Percentiles rank a stretch among this genome's conserved stretches.
phyloP scores from a whole-genome alignment of 345 rosid genomes.

The Eucalyptus marginata region DNA sequence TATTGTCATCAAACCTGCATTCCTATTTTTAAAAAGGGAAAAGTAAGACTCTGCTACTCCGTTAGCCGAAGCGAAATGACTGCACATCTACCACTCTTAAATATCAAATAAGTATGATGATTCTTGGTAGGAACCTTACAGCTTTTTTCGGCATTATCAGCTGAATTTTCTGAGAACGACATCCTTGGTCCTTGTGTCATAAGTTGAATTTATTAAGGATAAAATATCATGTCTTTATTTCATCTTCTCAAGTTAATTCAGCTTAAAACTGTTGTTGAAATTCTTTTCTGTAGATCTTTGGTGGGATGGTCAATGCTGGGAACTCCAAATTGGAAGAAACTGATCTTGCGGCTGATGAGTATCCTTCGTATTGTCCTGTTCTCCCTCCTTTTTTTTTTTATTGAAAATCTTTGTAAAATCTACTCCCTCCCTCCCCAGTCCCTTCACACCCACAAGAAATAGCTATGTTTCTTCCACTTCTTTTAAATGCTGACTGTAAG shows the following conservation, averaged over 20 bases:
- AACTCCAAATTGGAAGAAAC: constrained; percentile 48
- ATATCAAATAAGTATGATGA: not conserved
- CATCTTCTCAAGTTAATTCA: not conserved
- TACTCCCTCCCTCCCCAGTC: not conserved
- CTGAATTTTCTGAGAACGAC: not conserved
- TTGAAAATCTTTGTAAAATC: not conserved
- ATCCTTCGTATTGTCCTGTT: constrained; percentile 37
- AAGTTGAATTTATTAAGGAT: not conserved
- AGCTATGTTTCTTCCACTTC: not conserved
- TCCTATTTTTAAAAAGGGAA: not conserved
- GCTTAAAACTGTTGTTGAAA: not conserved
- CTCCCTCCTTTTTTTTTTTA: not conserved
- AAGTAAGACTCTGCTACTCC: not conserved
- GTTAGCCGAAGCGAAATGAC: not conserved
- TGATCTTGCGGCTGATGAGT: constrained; percentile 63
- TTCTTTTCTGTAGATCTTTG: constrained; percentile 47
- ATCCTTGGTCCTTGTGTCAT: not conserved
- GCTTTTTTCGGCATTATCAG: not conserved
- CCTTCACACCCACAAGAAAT: not conserved
- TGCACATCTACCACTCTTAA: not conserved
- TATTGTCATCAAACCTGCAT: not conserved
- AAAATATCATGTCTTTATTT: not conserved
- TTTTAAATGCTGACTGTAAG: not conserved
- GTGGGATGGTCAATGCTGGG: constrained; percentile 91
- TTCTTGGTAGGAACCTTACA: not conserved